Conservation (phyloP, 345 rosid genomes). For the Salix suchowensis region DNA sequence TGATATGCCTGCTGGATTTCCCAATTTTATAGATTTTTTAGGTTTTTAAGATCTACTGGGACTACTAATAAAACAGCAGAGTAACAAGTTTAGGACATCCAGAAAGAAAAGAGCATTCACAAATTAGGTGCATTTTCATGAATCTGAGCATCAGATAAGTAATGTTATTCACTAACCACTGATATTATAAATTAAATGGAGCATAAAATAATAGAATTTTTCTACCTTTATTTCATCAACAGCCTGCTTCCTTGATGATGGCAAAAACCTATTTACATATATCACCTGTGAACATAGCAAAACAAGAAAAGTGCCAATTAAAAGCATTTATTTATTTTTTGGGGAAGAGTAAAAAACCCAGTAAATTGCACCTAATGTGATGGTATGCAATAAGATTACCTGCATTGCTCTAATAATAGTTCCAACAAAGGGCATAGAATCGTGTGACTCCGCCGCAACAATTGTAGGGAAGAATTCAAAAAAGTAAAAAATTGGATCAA, state of each 20-base stretch:
- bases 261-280: constrained; percentile 89
- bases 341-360: too few relatives aligned
- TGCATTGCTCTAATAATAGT: constrained; percentile 99
- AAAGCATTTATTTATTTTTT: too few relatives aligned
- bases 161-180: background rate
- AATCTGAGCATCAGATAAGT: background rate
- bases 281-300: constrained; percentile 56
- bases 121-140: background rate
- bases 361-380: background rate
- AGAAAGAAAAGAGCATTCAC: background rate
- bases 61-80: background rate
- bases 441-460: constrained; percentile 91
- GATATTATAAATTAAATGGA: background rate
- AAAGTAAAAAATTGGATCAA: constrained; percentile 91
- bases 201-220: constrained; percentile 31
- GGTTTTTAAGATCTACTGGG: background rate
- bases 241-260: constrained; percentile 80
- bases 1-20: background rate
- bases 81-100: background rate
- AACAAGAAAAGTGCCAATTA: background rate
- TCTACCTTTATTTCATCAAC: constrained; percentile 89
- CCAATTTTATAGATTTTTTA: background rate
- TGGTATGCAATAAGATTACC: constrained; percentile 30
- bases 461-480: constrained; percentile 90
- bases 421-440: constrained; percentile 86